These are phyloP conservation scores for Hortaea werneckii DNA, from an alignment of 2,329 filamentous ascomycete species.

Conservation along the genomic window DNA sequence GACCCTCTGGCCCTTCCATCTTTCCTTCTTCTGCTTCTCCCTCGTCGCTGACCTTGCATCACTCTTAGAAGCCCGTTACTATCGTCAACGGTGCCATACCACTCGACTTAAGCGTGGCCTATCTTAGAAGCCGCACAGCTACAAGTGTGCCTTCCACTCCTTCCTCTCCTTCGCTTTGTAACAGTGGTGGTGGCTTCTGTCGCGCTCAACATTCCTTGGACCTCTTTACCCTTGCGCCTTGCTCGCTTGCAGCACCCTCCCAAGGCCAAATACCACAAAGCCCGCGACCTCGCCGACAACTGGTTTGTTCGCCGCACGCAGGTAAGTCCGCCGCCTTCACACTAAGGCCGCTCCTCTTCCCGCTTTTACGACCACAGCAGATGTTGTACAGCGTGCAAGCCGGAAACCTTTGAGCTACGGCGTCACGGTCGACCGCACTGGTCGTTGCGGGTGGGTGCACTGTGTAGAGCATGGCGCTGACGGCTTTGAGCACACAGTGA, in stretches of 20 bases:
- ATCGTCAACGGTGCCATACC: too few relatives aligned
- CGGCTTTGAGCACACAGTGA: background rate
- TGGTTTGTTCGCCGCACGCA: constrained; percentile 5
- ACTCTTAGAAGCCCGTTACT: background rate
- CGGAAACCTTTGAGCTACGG: constrained; percentile 2
- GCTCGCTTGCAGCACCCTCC: constrained; percentile 1
- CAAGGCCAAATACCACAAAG: background rate
- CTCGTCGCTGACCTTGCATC: background rate
- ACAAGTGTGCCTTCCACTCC: background rate
- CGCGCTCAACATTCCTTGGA: constrained; percentile 3
- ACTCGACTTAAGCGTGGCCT: too few relatives aligned
- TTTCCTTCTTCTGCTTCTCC: background rate
- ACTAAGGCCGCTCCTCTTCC: background rate
- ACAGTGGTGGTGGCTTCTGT: background rate
- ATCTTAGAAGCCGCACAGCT: background rate
- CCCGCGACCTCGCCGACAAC: too few relatives aligned
- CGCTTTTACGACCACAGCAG: constrained; percentile 4
- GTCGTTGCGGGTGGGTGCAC: constrained; percentile 7
- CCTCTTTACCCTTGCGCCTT: background rate
- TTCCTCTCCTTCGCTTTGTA: constrained; percentile 2
- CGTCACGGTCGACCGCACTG: constrained; percentile 1
- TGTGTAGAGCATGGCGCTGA: constrained; percentile 6
- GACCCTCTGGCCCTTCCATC: background rate
- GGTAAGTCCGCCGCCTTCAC: constrained; percentile 4
- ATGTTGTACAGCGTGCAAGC: constrained; percentile 2